Evolutionary conservation across 352 stramenopile species (phyloP).

Genomic region (Globisporangium polare): DNA sequence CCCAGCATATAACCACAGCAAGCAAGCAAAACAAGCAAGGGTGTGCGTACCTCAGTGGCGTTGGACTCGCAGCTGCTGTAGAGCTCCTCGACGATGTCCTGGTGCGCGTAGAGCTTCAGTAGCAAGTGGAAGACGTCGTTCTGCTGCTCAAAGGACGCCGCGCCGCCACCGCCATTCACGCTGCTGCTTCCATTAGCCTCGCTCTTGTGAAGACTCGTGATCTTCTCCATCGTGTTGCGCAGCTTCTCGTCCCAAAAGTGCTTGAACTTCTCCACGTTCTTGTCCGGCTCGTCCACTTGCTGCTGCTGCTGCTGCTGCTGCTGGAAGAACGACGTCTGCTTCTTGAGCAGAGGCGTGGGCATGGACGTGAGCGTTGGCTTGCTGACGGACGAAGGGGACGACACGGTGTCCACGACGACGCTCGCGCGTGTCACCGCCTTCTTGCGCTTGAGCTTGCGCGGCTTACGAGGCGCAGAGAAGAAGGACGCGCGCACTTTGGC

Average conservation of each 20-base stretch:
- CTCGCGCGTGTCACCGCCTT: constrained; percentile 17
- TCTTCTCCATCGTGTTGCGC: constrained; percentile 48
- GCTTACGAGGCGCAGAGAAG: constrained; percentile 24
- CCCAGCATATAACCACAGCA: neutral
- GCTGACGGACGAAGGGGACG: constrained; percentile 8
- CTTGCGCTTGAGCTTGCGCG: constrained; percentile 25
- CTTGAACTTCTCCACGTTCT: constrained; percentile 68
- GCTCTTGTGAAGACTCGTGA: constrained; percentile 28
- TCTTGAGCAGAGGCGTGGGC: constrained; percentile 20
- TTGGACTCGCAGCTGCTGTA: constrained; percentile 67
- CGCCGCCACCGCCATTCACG: neutral
- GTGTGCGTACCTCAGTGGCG: constrained; percentile 29
- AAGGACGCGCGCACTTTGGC: constrained; percentile 40
- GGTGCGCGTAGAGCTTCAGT: constrained; percentile 77
- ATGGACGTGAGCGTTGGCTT: constrained; percentile 24
- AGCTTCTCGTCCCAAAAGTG: constrained; percentile 81
- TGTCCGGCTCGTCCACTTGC: constrained; percentile 13
- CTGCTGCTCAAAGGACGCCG: constrained; percentile 15
- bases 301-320: neutral
- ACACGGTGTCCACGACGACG: constrained; percentile 2
- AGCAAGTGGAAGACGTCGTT: constrained; percentile 70
- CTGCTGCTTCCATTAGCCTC: constrained; percentile 4
- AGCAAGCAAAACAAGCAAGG: neutral
- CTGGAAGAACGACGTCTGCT: neutral
- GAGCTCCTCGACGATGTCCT: constrained; percentile 75